Evolutionary conservation across 164 flowering plant species (phyloP), one percentile per base, ranked within the genome.

Genomic region (Echeveria elegans): DNA sequence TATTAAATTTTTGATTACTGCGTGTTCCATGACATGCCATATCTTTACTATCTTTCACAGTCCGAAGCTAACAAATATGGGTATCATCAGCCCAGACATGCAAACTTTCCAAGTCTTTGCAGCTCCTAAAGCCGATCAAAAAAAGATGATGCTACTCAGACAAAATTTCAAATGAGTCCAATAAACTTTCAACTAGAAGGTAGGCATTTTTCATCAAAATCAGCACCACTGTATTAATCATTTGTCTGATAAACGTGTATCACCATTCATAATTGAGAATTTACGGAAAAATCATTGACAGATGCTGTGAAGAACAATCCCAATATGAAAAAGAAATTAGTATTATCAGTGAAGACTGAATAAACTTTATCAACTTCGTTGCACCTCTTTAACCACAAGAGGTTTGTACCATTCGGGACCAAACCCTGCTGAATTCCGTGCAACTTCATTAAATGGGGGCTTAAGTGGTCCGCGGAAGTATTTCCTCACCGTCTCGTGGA

Each of bases 371-470:
- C 66, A 73, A 31, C 69, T 66, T 40, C 47, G 6, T 23, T 5
- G 40, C 18, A 58, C 48, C 53, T 79, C 82, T 75, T 87, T 90
- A 63, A 81, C 67, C 43, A 94, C 88, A 53, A 90, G 90, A 66
- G 98, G 98, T 67, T 89, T 84, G 76, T 90, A 94, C 97, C 97
- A 94, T 43, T 82, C 77, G 30, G 87, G 86, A 19, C 85, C 88
- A 80, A 94, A 90, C 12, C 98, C 97, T 66, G 97, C 98, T 65
- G 94, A 88, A 72, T 77, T 81, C 70, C 98, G 81, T 8, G 97
- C 96, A 43, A 72, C 76, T 72, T 81, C 86, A 45, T 94, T 94
- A 73, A 94, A 90, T 61, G 98, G 97, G 30, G 96, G 95, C 76
- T 94, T 93, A 70, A 90, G 76, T 18, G 91, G 92, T 8, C 98